Evolutionary conservation across 805 yeast species (phyloP).

Genomic region (Middelhovenomyces tepae): DNA sequence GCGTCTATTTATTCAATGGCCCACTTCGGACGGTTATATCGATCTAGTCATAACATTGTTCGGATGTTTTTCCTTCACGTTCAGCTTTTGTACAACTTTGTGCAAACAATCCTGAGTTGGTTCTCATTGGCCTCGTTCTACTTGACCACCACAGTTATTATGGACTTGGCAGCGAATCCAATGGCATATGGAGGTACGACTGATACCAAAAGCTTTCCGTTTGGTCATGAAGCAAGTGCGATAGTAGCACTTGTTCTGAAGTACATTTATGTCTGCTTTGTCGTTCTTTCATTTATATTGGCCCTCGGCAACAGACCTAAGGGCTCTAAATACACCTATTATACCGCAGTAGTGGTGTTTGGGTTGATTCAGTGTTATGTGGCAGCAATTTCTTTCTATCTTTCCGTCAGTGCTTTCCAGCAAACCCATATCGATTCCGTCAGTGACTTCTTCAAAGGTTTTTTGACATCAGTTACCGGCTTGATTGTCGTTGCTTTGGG

Average conservation of each 20-base stretch:
- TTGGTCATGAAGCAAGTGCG: slow-evolving; percentile 22
- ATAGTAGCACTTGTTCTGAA: slow-evolving; percentile 43
- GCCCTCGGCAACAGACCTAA: slow-evolving; percentile 59
- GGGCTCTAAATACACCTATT: slow-evolving; percentile 48
- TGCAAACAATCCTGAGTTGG: slow-evolving; percentile 52
- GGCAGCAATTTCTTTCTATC: slow-evolving; percentile 47
- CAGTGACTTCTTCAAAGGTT: slow-evolving; percentile 23
- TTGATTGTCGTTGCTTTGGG: slow-evolving; percentile 51
- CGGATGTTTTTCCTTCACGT: slow-evolving; percentile 45
- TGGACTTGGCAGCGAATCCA: slow-evolving; percentile 37
- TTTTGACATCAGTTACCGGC: slow-evolving; percentile 38
- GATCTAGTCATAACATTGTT: slow-evolving; percentile 43
- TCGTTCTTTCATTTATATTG: slow-evolving; percentile 50
- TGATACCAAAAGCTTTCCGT: slow-evolving; percentile 32
- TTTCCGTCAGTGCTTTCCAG: slow-evolving; percentile 46
- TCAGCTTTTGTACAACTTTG: slow-evolving; percentile 47
- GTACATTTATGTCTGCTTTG: slow-evolving; percentile 48
- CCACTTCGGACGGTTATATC: slow-evolving; percentile 27
- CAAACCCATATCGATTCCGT: slow-evolving; percentile 23
- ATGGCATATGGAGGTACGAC: slow-evolving; percentile 35
- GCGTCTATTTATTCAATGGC: slow-evolving; percentile 33
- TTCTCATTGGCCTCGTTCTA: slow-evolving; percentile 55
- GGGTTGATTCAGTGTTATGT: slow-evolving; percentile 54
- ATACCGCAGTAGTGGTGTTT: slow-evolving; percentile 44
- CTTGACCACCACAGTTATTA: slow-evolving; percentile 53